Evolutionary conservation across 441 rosid species (phyloP).

Genomic region (Isatis lusitanica): DNA sequence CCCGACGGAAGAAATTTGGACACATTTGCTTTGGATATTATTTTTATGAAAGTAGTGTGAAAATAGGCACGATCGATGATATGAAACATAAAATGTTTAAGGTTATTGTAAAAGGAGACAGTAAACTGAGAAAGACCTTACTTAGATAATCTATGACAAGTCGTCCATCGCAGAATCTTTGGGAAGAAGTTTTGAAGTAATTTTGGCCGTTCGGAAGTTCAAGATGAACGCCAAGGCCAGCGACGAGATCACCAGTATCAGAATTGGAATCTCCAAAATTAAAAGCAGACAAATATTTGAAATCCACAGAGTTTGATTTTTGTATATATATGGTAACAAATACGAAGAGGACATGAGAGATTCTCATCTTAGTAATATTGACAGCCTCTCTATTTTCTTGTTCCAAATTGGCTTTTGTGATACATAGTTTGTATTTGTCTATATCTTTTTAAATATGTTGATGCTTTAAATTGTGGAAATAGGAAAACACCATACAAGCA

Average conservation of each 20-base stretch:
- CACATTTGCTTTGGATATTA: background rate
- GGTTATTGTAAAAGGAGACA: background rate
- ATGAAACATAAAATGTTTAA: background rate
- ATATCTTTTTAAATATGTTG: background rate
- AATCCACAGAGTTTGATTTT: constrained; percentile 38
- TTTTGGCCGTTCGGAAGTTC: constrained; percentile 50
- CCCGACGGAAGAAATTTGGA: background rate
- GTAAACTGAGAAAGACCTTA: constrained; percentile 33
- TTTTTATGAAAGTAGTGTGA: background rate
- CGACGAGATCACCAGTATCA: constrained; percentile 57
- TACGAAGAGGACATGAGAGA: constrained; percentile 8
- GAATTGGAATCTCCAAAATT: constrained; percentile 80
- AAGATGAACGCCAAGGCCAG: constrained; percentile 49
- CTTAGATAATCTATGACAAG: constrained; percentile 61
- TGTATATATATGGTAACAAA: constrained; percentile 11
- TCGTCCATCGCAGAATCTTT: constrained; percentile 64
- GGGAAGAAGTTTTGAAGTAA: constrained; percentile 49
- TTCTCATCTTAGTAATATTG: constrained; percentile 6
- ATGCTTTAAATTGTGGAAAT: constrained; percentile 33
- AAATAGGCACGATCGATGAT: background rate
- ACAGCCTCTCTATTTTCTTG: background rate
- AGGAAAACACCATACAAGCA: constrained; percentile 35
- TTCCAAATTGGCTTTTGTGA: background rate
- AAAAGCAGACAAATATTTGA: constrained; percentile 55
- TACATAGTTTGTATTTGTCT: constrained; percentile 6